Conservation (phyloP, 305 asterid genomes). For the Coffea humblotiana region DNA sequence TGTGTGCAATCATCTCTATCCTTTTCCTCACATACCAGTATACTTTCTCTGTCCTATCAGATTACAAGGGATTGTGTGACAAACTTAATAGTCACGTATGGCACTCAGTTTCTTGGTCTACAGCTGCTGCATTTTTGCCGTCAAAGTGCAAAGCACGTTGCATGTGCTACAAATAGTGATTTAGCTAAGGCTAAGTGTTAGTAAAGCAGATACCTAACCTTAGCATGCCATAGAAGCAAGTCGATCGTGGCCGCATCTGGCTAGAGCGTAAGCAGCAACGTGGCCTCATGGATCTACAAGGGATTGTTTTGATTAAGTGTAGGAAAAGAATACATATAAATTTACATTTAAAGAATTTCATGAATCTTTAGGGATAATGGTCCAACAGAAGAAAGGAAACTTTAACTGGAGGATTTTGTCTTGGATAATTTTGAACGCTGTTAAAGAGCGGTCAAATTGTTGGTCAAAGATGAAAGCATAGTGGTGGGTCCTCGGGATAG, state of each 20-base stretch:
- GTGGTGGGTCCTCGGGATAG: background rate
- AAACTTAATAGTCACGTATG: background rate
- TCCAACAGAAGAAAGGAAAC: background rate
- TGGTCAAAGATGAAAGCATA: slow-evolving; percentile 14
- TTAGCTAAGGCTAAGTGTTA: background rate
- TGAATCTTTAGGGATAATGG: too few species aligned
- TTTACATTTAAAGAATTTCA: too few species aligned
- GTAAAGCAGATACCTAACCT: background rate
- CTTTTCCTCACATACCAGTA: background rate
- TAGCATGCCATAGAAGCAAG: background rate
- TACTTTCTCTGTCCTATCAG: background rate
- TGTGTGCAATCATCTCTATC: background rate
- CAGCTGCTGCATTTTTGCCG: background rate
- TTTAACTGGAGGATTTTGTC: background rate
- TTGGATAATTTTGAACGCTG: background rate
- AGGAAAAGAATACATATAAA: too few species aligned
- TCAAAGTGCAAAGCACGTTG: background rate
- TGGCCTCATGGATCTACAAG: background rate
- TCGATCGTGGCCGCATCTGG: background rate
- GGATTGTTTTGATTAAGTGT: too few species aligned
- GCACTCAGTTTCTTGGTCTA: background rate
- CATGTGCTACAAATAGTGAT: too few species aligned
- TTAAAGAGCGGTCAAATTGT: background rate
- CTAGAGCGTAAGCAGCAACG: background rate
- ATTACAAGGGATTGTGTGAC: background rate